Evolutionary conservation across 2,329 filamentous ascomycete species (phyloP), one percentile per base, ranked within the genome.

Genomic region (Arthrobotrys entomopaga): DNA sequence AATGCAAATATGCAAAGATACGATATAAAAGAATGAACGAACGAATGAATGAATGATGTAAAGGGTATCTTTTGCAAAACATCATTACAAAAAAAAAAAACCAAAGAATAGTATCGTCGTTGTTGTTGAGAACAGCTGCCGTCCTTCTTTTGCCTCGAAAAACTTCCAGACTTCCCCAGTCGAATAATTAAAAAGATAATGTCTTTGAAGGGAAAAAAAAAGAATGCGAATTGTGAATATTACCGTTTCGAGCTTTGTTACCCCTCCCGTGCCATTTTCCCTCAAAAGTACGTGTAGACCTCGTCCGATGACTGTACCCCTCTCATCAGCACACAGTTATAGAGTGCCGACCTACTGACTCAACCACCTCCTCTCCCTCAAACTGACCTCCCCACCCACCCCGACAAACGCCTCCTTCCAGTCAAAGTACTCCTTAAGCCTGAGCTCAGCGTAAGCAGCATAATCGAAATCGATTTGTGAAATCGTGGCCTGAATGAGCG

Each of bases 391-490:
- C 1, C 49, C 48, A 26, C 34, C 54, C 8, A 38, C 29, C 8
- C 49, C 56, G 22, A 60, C 16, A 43, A 52, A 52, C 8, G 65
- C 65, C 13, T 70, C 64, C 80, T 93, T 91, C 92, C 92, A 97
- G 2, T 90, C 92, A 87, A 90, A 96, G 82, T 97, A 98, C 83
- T 98, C 95, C 58, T 91, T 89, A 4, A 99, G 84, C 65, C 95
- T 86, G 15, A 90, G 82, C 81, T 97, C 92, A 10, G 95, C 94
- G 81, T 98, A 99, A 7, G 87, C 88, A 49, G 92, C 91, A 81
- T 99, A 99, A 82, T 99, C 93, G 80, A 99, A 99, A 80, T 97
- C 91, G 79, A 99, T 99, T 77, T 94, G 88, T 10, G 92, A 96
- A 77, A 99, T 98, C 64, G 88, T 91, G 1, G 93, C 91, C 84